Base-by-base conservation (phyloP, 176 grass and related monocot genomes). In the Puya raimondii region DNA sequence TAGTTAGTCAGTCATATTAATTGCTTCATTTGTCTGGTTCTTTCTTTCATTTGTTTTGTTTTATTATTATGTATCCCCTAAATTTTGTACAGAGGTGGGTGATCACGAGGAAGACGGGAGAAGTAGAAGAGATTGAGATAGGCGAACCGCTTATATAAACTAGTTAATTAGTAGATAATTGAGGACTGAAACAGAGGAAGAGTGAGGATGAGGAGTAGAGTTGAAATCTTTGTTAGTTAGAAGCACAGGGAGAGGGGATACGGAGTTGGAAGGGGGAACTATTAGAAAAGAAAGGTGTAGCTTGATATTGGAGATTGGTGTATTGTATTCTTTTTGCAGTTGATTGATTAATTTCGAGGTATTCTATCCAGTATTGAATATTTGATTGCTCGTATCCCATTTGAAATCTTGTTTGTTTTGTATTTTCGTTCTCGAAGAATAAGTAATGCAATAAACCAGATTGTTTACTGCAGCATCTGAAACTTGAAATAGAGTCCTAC, bases 261-360 rank as follows among this genome's bases (percentile, higher is more conserved):
- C 17, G 12, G 17, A 50, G 15, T 42, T 53, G 23, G 5, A 48
- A 25, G 9, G 26, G 70, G 18, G 5, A 18, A 1, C 5, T 67
- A 12, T 13, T 11, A n/a, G 6, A 50, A 63, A 14, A 26, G 48
- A 48, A 21, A 61, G 56, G 14, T 17, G 13, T 65, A 75, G 73
- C 51, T 66, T 75, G 63, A 27, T 67, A 65, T 42, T 47, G 64
- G 63, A 66, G 73, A 23, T 76, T 76, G 73, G 16, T 76, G 73
- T 76, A 67, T 76, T 67, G n/a, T 66, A 53, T 67, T 76, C 64
- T 76, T 76, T 76, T 67, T 76, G 73, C 64, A 67, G 63, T 67
- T 53, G 64, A 76, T 76, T 67, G 49, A 76, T 76, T 76, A 51
- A 11, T 66, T 47, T 61, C 56, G 4, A 23, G 58, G 23, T 61